Percentiles rank a stretch among this genome's conserved stretches.
phyloP scores from a whole-genome alignment of 257 asterid species.

The Fraxinus quadrangulata region DNA sequence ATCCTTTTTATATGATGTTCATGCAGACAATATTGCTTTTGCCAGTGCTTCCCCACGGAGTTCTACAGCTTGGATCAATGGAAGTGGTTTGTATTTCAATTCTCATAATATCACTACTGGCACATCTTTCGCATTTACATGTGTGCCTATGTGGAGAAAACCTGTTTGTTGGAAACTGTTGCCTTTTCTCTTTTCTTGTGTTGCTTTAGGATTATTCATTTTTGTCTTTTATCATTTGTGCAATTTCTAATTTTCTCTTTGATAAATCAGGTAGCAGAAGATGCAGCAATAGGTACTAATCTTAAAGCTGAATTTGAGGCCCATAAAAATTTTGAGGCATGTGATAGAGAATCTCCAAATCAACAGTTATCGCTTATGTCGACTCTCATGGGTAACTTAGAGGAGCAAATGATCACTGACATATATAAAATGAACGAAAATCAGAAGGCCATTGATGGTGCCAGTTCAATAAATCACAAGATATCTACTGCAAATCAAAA shows the following conservation, averaged over 20 bases:
- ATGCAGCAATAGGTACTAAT: slow-evolving; percentile 41
- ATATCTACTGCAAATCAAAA: slow-evolving; percentile 30
- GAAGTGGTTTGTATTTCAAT: slow-evolving; percentile 56
- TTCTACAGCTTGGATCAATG: slow-evolving; percentile 86
- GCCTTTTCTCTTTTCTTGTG: neutral
- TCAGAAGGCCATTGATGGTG: slow-evolving; percentile 30
- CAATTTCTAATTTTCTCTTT: slow-evolving; percentile 9
- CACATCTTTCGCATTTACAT: neutral
- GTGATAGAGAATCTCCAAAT: slow-evolving; percentile 21
- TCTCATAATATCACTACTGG: neutral
- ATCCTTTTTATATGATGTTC: slow-evolving; percentile 26
- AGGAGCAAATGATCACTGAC: slow-evolving; percentile 34
- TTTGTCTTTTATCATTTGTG: slow-evolving; percentile 9
- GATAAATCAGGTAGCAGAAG: slow-evolving; percentile 74
- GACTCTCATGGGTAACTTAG: slow-evolving; percentile 33
- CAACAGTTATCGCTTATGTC: slow-evolving; percentile 37
- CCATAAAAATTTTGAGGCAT: slow-evolving; percentile 33
- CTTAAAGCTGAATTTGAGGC: slow-evolving; percentile 42
- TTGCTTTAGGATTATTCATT: slow-evolving; percentile 2
- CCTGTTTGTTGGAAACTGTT: neutral
- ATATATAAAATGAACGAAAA: slow-evolving; percentile 32
- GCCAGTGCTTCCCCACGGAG: slow-evolving; percentile 76
- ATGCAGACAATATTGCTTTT: slow-evolving; percentile 87
- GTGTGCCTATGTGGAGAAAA: neutral
- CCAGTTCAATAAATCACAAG: slow-evolving; percentile 29